phyloP scores from a whole-genome alignment of 75 land plant species.

The Cunninghamia lanceolata region DNA sequence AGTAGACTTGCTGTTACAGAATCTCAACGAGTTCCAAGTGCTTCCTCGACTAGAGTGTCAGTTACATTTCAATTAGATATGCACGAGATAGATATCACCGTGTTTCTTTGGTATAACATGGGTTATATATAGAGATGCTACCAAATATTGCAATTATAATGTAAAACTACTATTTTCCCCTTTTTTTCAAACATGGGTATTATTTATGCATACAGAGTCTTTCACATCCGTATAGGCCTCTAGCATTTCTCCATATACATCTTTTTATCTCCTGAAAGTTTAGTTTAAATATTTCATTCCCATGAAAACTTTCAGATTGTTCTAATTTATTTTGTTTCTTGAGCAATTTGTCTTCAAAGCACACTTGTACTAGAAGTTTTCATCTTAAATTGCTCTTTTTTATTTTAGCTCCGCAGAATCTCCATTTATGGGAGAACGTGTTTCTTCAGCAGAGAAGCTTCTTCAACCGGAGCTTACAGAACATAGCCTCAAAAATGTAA shows the following conservation, averaged over 20 bases:
- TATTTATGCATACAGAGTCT: background rate
- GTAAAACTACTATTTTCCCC: background rate
- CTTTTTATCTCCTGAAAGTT: background rate
- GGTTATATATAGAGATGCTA: background rate
- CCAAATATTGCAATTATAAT: background rate
- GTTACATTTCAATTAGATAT: background rate
- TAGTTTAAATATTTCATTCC: background rate
- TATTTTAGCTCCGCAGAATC: slow-evolving; percentile 8
- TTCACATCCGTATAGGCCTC: background rate
- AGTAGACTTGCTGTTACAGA: background rate
- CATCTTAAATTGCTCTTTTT: background rate
- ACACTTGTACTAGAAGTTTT: background rate
- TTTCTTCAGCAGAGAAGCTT: background rate
- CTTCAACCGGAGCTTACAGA: background rate
- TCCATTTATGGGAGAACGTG: background rate
- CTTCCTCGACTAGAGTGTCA: background rate
- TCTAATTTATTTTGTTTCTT: background rate
- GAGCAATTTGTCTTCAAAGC: background rate
- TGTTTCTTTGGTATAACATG: background rate
- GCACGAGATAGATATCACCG: background rate
- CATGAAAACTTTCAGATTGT: background rate
- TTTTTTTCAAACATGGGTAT: background rate
- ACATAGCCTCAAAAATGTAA: slow-evolving; percentile 3
- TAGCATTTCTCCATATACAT: background rate
- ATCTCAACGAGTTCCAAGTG: background rate